Conservation (phyloP, 225 moss, liverwort and hornwort genomes). For the Pseudoscleropodium purum region DNA sequence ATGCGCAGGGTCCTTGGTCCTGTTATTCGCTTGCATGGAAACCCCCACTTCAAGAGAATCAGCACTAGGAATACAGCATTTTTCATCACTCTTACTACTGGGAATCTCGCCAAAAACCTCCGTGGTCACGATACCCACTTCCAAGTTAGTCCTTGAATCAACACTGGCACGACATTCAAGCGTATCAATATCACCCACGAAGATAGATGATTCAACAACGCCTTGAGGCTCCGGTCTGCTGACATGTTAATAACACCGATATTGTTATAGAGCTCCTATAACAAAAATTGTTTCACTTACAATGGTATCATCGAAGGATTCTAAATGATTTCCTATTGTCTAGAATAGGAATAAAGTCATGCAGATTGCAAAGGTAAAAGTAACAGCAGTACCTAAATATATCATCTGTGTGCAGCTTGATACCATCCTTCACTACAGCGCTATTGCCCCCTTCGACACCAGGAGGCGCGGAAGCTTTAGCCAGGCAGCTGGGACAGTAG, state of each 20-base stretch:
- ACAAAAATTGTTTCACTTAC: neutral
- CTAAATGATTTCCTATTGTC: neutral
- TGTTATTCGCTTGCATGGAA: neutral
- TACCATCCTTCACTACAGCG: neutral
- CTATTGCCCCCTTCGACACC: neutral
- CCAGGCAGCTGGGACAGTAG: constrained; percentile 30
- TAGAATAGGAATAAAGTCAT: neutral
- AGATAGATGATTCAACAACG: neutral
- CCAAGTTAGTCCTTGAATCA: neutral
- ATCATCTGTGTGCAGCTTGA: neutral
- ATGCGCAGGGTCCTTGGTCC: neutral
- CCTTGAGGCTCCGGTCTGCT: constrained; percentile 19
- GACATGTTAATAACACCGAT: neutral
- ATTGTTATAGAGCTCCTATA: neutral
- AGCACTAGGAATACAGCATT: neutral
- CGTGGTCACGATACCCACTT: neutral
- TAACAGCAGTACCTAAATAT: constrained; percentile 11
- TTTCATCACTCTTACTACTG: neutral
- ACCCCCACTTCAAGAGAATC: neutral
- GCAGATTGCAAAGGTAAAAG: neutral
- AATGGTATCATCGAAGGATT: neutral
- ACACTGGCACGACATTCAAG: neutral
- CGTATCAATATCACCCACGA: neutral
- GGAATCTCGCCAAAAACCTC: constrained; percentile 4
- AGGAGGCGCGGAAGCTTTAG: neutral